Evolutionary conservation across 108 stramenopile species (phyloP).

Genomic region (Thalassiosira profunda): DNA sequence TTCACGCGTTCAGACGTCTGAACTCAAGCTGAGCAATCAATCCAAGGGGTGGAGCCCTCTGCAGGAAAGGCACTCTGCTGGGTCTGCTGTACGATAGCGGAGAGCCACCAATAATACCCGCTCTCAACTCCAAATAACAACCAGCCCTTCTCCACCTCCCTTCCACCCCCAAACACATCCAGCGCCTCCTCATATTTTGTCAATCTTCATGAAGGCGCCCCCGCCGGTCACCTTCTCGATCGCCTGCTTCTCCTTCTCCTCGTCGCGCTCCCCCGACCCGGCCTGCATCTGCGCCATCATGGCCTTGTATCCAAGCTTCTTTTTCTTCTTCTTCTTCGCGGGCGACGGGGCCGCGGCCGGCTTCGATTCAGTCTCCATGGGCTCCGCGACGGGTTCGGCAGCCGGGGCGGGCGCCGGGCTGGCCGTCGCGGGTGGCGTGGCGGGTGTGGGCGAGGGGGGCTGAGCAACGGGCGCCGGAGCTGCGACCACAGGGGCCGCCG

Average conservation of each 20-base stretch:
- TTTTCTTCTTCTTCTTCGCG: slow-evolving; percentile 89
- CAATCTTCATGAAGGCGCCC: slow-evolving; percentile 88
- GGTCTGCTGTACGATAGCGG: too few species aligned
- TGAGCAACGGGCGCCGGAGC: slow-evolving; percentile 15
- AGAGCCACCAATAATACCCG: neutral
- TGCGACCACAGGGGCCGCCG: slow-evolving; percentile 9
- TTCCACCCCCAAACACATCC: too few species aligned
- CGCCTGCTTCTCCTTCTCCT: slow-evolving; percentile 76
- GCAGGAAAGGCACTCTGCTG: too few species aligned
- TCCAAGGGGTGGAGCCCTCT: too few species aligned
- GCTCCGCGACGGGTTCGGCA: slow-evolving; percentile 11
- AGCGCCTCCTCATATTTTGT: slow-evolving; percentile 91
- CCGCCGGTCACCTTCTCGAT: slow-evolving; percentile 84
- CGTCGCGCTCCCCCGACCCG: slow-evolving; percentile 41
- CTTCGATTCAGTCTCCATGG: slow-evolving; percentile 7
- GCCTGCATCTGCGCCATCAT: slow-evolving; percentile 82
- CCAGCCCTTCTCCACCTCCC: neutral
- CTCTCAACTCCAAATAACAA: neutral
- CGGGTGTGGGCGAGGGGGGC: slow-evolving; percentile 5
- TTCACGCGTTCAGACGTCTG: too few species aligned
- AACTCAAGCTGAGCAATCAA: too few species aligned
- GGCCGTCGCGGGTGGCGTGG: slow-evolving; percentile 3
- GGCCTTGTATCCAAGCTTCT: slow-evolving; percentile 88
- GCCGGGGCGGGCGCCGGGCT: slow-evolving; percentile 26
- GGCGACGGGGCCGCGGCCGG: slow-evolving; percentile 16